phyloP scores from a whole-genome alignment of 495 filamentous ascomycete species.

The Tricharina praecox region DNA sequence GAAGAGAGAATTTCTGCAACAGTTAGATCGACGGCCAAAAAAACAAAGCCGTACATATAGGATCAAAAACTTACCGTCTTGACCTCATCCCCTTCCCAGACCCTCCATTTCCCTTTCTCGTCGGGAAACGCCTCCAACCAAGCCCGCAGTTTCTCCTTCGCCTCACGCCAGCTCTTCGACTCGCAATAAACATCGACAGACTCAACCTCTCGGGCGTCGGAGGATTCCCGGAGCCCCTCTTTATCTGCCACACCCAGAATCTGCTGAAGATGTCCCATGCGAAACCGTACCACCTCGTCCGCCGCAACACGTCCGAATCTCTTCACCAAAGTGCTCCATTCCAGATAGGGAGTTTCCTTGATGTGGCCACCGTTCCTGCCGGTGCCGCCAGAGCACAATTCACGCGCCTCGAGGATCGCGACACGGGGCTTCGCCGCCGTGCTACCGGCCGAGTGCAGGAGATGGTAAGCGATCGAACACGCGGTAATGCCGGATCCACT shows the following conservation, averaged over 20 bases:
- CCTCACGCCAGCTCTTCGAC: constrained; percentile 26
- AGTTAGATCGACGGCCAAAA: constrained; percentile 1
- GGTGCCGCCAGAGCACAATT: constrained; percentile 29
- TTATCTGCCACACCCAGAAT: constrained; percentile 22
- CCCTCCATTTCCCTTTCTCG: constrained; percentile 11
- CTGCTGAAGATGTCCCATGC: constrained; percentile 23
- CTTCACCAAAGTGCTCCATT: constrained; percentile 23
- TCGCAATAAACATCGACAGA: constrained; percentile 30
- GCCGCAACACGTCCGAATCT: constrained; percentile 22
- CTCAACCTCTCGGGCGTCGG: constrained; percentile 27
- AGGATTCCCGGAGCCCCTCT: constrained; percentile 12
- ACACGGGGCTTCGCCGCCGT: constrained; percentile 12
- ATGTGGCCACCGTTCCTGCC: constrained; percentile 31
- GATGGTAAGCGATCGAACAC: constrained; percentile 37
- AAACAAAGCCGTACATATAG: constrained; percentile 2
- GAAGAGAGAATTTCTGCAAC: constrained; percentile 19
- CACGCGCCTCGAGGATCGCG: constrained; percentile 29
- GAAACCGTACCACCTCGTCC: constrained; percentile 27
- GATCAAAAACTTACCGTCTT: too few relatives aligned
- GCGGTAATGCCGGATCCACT: constrained; percentile 49
- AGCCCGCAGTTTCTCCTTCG: constrained; percentile 25
- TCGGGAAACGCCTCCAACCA: constrained; percentile 29
- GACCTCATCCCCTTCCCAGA: constrained; percentile 23
- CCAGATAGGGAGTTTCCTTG: constrained; percentile 28
- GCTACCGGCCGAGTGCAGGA: neutral